Percentiles rank a stretch among this genome's conserved stretches.
Conservation (phyloP, 495 filamentous ascomycete genomes). For the Penicillium cataractarum region DNA sequence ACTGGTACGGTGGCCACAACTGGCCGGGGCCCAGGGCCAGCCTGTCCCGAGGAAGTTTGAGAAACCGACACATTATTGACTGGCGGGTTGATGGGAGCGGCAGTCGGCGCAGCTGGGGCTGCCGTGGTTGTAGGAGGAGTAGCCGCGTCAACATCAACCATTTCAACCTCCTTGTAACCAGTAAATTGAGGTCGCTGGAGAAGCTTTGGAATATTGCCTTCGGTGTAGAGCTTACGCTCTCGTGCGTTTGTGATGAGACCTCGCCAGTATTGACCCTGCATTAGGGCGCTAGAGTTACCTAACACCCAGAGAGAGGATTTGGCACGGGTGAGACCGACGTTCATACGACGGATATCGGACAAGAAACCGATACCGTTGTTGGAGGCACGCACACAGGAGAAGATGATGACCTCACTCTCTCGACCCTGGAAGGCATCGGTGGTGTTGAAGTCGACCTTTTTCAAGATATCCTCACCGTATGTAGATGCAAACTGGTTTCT, state of each 20-base stretch:
- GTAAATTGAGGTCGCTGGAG: slow-evolving; percentile 55
- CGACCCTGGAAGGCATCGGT: slow-evolving; percentile 97
- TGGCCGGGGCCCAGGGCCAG: slow-evolving; percentile 30
- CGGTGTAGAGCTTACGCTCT: slow-evolving; percentile 72
- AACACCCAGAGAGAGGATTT: slow-evolving; percentile 95
- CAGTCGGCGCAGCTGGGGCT: slow-evolving; percentile 10
- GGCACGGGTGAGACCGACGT: slow-evolving; percentile 94
- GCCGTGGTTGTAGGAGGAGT: background rate
- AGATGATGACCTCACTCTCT: slow-evolving; percentile 97
- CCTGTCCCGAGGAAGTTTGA: slow-evolving; percentile 31
- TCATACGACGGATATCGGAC: slow-evolving; percentile 98
- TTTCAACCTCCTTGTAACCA: slow-evolving; percentile 51
- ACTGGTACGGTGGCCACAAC: slow-evolving; percentile 32
- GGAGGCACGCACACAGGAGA: slow-evolving; percentile 94
- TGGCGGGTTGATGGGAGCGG: slow-evolving; percentile 12
- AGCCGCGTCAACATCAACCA: slow-evolving; percentile 42
- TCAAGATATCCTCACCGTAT: slow-evolving; percentile 76
- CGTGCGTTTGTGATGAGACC: slow-evolving; percentile 81
- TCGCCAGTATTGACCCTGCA: slow-evolving; percentile 88
- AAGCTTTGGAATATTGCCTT: slow-evolving; percentile 62
- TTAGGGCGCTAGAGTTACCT: slow-evolving; percentile 82
- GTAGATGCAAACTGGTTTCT: slow-evolving; percentile 67
- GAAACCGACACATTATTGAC: slow-evolving; percentile 26
- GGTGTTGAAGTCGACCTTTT: slow-evolving; percentile 92
- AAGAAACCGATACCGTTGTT: slow-evolving; percentile 96